Base-by-base conservation (phyloP, 2,329 filamentous ascomycete species). In the Beauveria sp. region DNA sequence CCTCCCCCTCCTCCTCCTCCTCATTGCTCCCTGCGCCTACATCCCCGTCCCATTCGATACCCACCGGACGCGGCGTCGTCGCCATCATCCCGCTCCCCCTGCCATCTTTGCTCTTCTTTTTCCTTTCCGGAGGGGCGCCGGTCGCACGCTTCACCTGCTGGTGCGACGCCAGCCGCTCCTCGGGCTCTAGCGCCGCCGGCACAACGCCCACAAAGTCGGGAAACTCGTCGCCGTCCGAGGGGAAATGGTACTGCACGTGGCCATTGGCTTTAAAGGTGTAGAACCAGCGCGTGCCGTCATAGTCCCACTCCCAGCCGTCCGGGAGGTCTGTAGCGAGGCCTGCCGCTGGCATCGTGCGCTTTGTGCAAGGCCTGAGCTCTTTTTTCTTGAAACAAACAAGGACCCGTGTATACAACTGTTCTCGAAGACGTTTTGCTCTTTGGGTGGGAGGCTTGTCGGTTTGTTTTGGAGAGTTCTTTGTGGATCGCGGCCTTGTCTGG, bases 221-320 rank as follows among this genome's bases (percentile, higher is more conserved):
- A 58, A 81, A 86, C 71, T 85, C 83, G 66, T 86, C 83, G 64
- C 83, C 83, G 5, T 79, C 77, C 49, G 76, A 76, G 6, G 83
- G 83, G 64, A 85, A 86, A 63, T 80, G 79, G 67, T 79, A 86
- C 69, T 85, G 83, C 18, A 79, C 71, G 42, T 79, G 73, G 10
- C 82, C 82, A 9, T 79, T 83, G 26, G 82, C 73, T 65, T 76
- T 80, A 73, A 82, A 84, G 57, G 77, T 77, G 69, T 82, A 86
- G 71, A 84, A 80, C 83, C 83, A 86, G 28, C 83, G 78, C 22
- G 65, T 67, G 59, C 82, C 82, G 65, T 85, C 83, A 66, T 85
- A 84, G 69, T 85, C 83, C 67, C 73, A 77, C 62, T 83, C 80
- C 83, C 83, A 85, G 60, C 80, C 80, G 8, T 76, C 73, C 2